A percentile compares a stretch with the other conserved stretches of the same genome.
These are phyloP conservation scores for Candida labiduridarum DNA, from an alignment of 1,139 yeast genomes.

Conservation along the genomic window DNA sequence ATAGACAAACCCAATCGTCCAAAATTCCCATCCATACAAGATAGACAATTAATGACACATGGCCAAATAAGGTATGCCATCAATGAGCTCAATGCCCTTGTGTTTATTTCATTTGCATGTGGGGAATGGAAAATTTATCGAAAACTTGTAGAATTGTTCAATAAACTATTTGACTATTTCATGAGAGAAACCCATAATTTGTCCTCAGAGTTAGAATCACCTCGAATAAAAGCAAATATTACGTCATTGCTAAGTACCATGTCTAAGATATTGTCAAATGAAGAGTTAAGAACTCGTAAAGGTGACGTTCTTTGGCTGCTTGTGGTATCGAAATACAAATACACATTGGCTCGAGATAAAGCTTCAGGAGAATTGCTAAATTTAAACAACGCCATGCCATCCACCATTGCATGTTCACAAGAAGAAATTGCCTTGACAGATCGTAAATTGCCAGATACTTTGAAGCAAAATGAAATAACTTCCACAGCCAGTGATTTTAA, in stretches of 20 bases:
- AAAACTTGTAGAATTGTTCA: conserved; percentile 54
- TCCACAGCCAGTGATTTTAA: conserved; percentile 47
- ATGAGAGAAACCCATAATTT: conserved; percentile 58
- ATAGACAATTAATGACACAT: conserved; percentile 36
- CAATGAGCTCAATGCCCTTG: conserved; percentile 61
- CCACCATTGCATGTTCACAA: conserved; percentile 70
- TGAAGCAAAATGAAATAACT: conserved; percentile 44
- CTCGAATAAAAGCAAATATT: conserved; percentile 58
- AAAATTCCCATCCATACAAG: conserved; percentile 42
- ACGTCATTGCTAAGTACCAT: conserved; percentile 63
- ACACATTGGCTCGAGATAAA: conserved; percentile 65
- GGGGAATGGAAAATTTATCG: conserved; percentile 66
- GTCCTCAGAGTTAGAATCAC: conserved; percentile 60
- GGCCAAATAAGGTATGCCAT: conserved; percentile 62
- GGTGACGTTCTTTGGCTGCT: conserved; percentile 40
- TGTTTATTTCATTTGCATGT: conserved; percentile 69
- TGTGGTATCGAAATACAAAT: conserved; percentile 77
- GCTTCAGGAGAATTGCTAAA: conserved; percentile 64
- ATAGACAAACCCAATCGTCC: conserved; percentile 44
- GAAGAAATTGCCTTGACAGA: conserved; percentile 75
- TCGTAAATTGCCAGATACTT: conserved; percentile 61
- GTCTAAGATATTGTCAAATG: conserved; percentile 62
- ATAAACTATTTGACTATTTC: conserved; percentile 65
- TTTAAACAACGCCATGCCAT: conserved; percentile 46
- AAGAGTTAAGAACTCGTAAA: conserved; percentile 42